A percentile compares a stretch with the other conserved stretches of the same genome.
Evolutionary conservation across 1,139 yeast species (phyloP).

Genomic region (Nakaseomyces sp.): DNA sequence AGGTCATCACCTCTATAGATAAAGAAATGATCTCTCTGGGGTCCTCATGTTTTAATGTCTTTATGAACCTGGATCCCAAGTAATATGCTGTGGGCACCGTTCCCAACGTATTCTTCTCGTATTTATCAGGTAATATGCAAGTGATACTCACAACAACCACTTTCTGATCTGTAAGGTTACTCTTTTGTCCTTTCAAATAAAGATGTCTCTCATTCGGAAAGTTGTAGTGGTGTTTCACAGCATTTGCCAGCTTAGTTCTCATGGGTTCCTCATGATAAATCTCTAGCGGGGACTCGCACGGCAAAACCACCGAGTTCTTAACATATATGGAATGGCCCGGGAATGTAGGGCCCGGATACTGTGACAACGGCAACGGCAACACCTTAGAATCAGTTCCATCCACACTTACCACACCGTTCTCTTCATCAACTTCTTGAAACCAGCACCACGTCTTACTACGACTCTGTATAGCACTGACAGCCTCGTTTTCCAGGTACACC

Average conservation of each 20-base stretch:
- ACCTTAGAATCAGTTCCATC: slow-evolving; percentile 25
- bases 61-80: slow-evolving; percentile 21
- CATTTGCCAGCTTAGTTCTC: slow-evolving; percentile 24
- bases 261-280: slow-evolving; percentile 24
- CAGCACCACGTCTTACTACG: slow-evolving; percentile 26
- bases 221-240: slow-evolving; percentile 28
- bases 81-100: slow-evolving; percentile 24
- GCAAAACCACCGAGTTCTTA: slow-evolving; percentile 27
- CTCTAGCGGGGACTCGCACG: slow-evolving; percentile 24
- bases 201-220: slow-evolving; percentile 28
- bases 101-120: slow-evolving; percentile 25
- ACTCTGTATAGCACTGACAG: slow-evolving; percentile 18
- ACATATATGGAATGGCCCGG: slow-evolving; percentile 20
- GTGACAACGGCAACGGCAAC: slow-evolving; percentile 24
- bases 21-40: slow-evolving; percentile 18
- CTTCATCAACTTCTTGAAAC: slow-evolving; percentile 20
- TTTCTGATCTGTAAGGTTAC: slow-evolving; percentile 8
- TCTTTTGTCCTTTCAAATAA: slow-evolving; percentile 20
- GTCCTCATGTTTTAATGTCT: slow-evolving; percentile 16
- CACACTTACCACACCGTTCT: slow-evolving; percentile 25
- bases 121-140: slow-evolving; percentile 30
- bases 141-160: slow-evolving; percentile 24
- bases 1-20: slow-evolving; percentile 22
- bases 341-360: slow-evolving; percentile 18
- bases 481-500: slow-evolving; percentile 22